Evolutionary conservation across 208 protist species (phyloP), one percentile per base, ranked within the genome.

Genomic region (Wallacemonas sp.): DNA sequence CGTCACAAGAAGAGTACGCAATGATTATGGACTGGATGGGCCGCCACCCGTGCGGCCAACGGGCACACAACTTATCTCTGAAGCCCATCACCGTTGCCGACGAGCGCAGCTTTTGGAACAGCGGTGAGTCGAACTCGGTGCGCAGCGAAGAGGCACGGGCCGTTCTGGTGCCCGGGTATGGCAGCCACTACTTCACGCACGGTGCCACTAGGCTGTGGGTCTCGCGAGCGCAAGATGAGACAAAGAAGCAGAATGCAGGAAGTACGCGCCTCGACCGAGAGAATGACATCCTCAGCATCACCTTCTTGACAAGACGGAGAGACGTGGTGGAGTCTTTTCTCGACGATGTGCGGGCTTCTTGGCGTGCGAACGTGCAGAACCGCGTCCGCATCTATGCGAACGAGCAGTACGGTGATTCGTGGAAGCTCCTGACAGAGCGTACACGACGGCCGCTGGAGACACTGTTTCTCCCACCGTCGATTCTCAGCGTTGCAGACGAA

Each of bases 11-110:
- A 42, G 85, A 96, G 78, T 96, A 84, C 59, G 82, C 78, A 4
- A 93, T 92, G 91, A 91, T 96, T 33, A 63, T 96, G 72, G 85
- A 96, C 38, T 96, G 91, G 87, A 91, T 96, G 87, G 79, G 80
- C 19, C 76, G 76, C 5, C 85, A 96, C 52, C 85, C 85, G 29
- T 61, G 75, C 17, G 83, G 82, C 34, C 69, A 76, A 61, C 62
- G 71, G 29, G 50, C 77, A 26, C 75, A 78, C 34, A 96, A 93
- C 66, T 58, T 96, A 15, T 74, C 85, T 2, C 62, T 96, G 34
- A 80, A 71, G 65, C 91, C 87, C 26, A 55, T 93, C 45, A 80
- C 83, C 10, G 55, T 91, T 48, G 58, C 73, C 17, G 80, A 90
- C 44, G 85, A 89, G 59, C 58, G 26, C 32, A 42, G n/a, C 8